Evolutionary conservation across 345 rosid species (phyloP), one percentile per base, ranked within the genome.

Genomic region (Hibiscus syriacus): DNA sequence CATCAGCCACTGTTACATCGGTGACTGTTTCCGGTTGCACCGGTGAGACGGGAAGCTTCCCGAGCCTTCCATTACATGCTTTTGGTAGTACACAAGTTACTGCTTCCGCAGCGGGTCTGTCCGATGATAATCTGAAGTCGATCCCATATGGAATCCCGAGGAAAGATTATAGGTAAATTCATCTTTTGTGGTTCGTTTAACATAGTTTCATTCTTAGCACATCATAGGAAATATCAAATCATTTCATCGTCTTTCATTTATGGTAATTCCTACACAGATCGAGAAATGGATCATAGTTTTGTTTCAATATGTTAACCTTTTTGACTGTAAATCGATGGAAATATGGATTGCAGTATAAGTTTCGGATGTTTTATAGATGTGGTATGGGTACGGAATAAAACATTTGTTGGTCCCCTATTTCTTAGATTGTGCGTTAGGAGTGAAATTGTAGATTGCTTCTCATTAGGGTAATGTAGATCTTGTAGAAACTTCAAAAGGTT

Each of bases 141-240:
- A 79, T 81, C 64, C 81, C 87, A 20, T 77, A 67, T 55, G 87
- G 79, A 68, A 75, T 81, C 46, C 87, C 87, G 9, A 77, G 79
- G 73, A 83, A 83, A 77, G 87, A 83, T 68, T 83, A 75, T 79
- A 81, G 87, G 87, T 84, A 84, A 81, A 54, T 43, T 5, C 27
- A 25, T 30, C 6, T 73, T 55, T 45, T 55, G 32, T 55, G 54
- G 27, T 59, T 17, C 60, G 43, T 69, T 69, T 26, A 20, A 10
- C 55, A 13, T 7, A 13, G 17, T 43, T 39, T 64, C 63, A n/a
- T 7, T 30, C 23, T 7, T n/a, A 6, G 23, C 63, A 7, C 6
- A 17, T 58, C 19, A 56, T 14, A 55, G 38, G 16, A 34, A 54
- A 53, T 6, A 5, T 39, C 56, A 36, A 55, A 8, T 9, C 14